A percentile compares a stretch with the other conserved stretches of the same genome.
Conservation (phyloP, 495 filamentous ascomycete species). For the Penicillium herquei region DNA sequence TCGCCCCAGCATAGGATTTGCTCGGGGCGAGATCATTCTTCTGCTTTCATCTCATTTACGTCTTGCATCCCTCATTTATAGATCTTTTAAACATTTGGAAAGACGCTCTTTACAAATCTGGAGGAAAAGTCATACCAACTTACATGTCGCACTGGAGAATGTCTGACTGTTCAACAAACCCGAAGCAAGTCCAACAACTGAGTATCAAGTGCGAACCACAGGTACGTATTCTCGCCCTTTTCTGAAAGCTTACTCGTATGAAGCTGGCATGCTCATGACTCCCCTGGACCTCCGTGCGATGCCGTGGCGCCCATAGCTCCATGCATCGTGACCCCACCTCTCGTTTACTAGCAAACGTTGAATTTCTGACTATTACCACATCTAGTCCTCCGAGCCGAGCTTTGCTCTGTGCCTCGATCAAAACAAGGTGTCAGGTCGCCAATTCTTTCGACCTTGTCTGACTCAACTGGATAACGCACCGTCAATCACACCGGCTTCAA, state of each 20-base stretch:
- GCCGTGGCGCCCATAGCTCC: constrained; percentile 3
- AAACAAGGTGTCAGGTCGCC: background rate
- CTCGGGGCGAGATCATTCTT: background rate
- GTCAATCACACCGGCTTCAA: background rate
- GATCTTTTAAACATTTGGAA: background rate
- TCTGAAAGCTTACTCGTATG: background rate
- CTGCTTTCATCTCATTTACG: background rate
- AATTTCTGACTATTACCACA: background rate
- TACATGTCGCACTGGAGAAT: background rate
- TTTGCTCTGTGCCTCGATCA: background rate
- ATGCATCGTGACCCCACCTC: background rate
- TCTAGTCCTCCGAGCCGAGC: background rate
- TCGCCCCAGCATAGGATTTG: background rate
- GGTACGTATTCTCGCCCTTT: background rate
- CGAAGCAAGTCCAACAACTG: background rate
- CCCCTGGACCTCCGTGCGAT: background rate
- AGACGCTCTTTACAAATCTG: background rate
- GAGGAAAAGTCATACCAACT: background rate
- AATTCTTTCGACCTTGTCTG: background rate
- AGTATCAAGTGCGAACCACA: background rate
- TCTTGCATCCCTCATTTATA: background rate
- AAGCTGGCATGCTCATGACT: background rate
- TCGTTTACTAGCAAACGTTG: background rate
- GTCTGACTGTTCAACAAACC: background rate
- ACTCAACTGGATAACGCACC: background rate